Evolutionary conservation across 495 filamentous ascomycete genomes (phyloP), one percentile per base, ranked within the genome.

Genomic region (Lindgomyces ingoldianus): DNA sequence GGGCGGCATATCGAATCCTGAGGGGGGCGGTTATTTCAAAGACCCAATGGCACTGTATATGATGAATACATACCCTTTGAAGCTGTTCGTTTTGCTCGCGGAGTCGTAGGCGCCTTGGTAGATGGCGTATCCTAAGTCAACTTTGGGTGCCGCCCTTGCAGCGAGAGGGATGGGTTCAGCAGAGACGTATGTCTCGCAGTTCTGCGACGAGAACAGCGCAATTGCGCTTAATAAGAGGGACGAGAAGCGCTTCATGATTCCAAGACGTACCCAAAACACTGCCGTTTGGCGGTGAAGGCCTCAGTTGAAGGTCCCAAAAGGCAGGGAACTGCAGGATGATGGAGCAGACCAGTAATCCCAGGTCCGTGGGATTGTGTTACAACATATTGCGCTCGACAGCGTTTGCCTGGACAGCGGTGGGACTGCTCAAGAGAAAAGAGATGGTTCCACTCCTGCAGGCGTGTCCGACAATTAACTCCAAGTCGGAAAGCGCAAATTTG

Each of bases 1-100:
- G 65, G 12, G 65, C 69, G 10, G 65, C 71, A 42, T 66, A 73
- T 4, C 70, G 70, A 36, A 73, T 71, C 26, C 67, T 73, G 21
- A 42, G n/a, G 36, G 39, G 21, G 47, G 49, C 30, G 9, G 59
- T 58, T 19, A 63, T n/a, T 41, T 25, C 49, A 4, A 29, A 18
- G 22, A 33, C 29, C 50, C 19, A 51, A 51, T 59, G 60, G 16
- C 6, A 48, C 16, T 42, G 9, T 18, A 8, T 30, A 24, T 21
- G n/a, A 22, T 10, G 25, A 25, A 58, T 14, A 50, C 42, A 49
- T 47, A 64, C 68, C 68, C 68, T 36, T 67, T 67, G 52, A 65
- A 70, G 24, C 47, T 33, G 36, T 70, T 65, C 14, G 60, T 36
- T 12, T 22, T 39, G 46, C 19, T 45, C 11, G 14, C 19, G 10